phyloP scores from a whole-genome alignment of 2,329 filamentous ascomycete species.

The Penicillium corylophilum region DNA sequence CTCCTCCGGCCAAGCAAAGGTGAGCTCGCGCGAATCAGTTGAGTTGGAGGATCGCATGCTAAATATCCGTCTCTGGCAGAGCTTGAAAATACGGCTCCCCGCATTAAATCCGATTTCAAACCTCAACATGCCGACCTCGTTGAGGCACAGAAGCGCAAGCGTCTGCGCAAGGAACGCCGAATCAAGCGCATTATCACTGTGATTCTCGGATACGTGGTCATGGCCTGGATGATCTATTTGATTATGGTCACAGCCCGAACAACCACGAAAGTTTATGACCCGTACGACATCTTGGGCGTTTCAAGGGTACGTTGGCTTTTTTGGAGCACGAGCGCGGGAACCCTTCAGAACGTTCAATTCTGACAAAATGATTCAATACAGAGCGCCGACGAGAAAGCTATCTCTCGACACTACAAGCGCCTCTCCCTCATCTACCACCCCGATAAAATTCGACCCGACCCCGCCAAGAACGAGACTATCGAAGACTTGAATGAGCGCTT shows the following conservation, averaged over 20 bases:
- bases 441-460: conserved; percentile 84
- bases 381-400: conserved; percentile 82
- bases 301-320: conserved; percentile 61
- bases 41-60: background rate
- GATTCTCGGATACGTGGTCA: conserved; percentile 74
- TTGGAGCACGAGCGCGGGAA: background rate
- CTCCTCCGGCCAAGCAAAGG: conserved; percentile 75
- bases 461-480: conserved; percentile 81
- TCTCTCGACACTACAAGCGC: conserved; percentile 86
- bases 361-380: conserved; percentile 33
- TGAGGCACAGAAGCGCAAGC: conserved; percentile 75
- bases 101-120: conserved; percentile 78
- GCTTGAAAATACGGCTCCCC: conserved; percentile 74
- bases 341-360: background rate
- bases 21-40: conserved; percentile 30
- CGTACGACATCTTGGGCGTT: conserved; percentile 89
- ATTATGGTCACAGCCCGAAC: conserved; percentile 75
- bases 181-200: conserved; percentile 80
- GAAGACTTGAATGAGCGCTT: conserved; percentile 84
- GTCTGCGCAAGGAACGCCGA: conserved; percentile 85
- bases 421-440: conserved; percentile 86
- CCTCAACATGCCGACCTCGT: conserved; percentile 82
- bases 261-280: conserved; percentile 83
- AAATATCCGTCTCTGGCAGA: conserved; percentile 41
- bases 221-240: conserved; percentile 88